A percentile compares a stretch with the other conserved stretches of the same genome.
These are phyloP conservation scores for Mrakia blollopis DNA, from an alignment of 768 basidiomycete genomes.

Conservation along the genomic window DNA sequence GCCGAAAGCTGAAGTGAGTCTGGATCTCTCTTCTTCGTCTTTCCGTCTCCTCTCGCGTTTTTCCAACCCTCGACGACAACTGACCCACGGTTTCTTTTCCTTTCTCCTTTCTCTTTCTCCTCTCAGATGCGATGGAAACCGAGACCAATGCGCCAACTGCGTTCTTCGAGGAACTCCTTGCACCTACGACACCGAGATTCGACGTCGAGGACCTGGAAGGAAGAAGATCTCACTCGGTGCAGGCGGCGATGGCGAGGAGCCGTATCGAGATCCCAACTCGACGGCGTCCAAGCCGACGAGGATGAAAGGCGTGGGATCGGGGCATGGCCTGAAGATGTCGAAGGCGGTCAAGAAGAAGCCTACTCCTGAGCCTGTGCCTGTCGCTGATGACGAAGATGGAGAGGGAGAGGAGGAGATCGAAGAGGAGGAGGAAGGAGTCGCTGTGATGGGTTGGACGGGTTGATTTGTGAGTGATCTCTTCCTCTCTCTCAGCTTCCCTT, in stretches of 20 bases:
- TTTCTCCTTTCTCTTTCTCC: background rate
- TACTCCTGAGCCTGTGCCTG: background rate
- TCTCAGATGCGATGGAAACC: conserved; percentile 43
- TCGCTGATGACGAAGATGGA: too few relatives aligned
- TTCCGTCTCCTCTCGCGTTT: background rate
- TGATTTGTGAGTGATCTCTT: too few relatives aligned
- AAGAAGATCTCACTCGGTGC: conserved; percentile 42
- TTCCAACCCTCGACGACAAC: background rate
- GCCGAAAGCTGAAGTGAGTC: conserved; percentile 45
- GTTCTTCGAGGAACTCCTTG: conserved; percentile 40
- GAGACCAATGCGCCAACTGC: conserved; percentile 44
- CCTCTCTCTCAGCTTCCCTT: too few relatives aligned
- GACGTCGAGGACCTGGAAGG: conserved; percentile 46
- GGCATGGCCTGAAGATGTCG: conserved; percentile 1
- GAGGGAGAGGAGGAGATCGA: background rate
- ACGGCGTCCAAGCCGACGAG: conserved; percentile 6
- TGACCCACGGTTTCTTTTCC: background rate
- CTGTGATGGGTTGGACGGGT: too few relatives aligned
- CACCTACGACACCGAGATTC: conserved; percentile 43
- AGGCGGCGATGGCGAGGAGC: conserved; percentile 13
- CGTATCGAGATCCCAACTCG: background rate
- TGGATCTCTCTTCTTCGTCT: background rate
- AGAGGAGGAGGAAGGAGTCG: too few relatives aligned
- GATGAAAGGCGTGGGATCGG: conserved; percentile 10
- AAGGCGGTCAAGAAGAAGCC: background rate